phyloP scores from a whole-genome alignment of 148 eudicot genomes.

The Rheum nobile region DNA sequence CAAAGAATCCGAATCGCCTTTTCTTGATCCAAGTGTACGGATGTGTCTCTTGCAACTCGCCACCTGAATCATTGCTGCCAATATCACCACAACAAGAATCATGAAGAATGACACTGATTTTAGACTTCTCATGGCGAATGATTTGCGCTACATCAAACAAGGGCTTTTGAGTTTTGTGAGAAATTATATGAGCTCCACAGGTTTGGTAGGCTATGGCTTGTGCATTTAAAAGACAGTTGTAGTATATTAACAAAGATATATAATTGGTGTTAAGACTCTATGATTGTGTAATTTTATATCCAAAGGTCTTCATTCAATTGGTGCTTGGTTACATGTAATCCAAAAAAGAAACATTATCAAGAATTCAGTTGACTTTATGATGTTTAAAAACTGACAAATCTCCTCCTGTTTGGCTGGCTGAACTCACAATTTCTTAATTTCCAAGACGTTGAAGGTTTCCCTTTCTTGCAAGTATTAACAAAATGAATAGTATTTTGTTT shows the following conservation, averaged over 20 bases:
- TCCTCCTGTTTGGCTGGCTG: neutral
- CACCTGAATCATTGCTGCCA: neutral
- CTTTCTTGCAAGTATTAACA: constrained; percentile 1
- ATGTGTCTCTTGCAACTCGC: neutral
- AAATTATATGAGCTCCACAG: neutral
- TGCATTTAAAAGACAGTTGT: neutral
- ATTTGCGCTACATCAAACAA: neutral
- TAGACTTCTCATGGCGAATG: neutral
- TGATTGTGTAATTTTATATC: neutral
- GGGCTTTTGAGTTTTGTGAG: neutral
- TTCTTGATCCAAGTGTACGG: neutral
- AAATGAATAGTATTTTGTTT: neutral
- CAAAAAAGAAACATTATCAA: neutral
- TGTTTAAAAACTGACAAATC: neutral
- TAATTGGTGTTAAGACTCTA: neutral
- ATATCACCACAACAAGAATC: neutral
- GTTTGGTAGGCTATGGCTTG: neutral
- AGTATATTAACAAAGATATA: neutral
- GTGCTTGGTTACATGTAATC: neutral
- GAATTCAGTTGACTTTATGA: constrained; percentile 3
- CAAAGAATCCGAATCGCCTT: neutral
- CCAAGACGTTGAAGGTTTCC: neutral
- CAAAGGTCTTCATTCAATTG: neutral
- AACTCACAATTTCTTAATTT: neutral
- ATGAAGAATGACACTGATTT: neutral